Percentiles rank a stretch among this genome's conserved stretches.
Evolutionary conservation across 1,284 basidiomycete genomes (phyloP).

Genomic region (Malassezia furfur): DNA sequence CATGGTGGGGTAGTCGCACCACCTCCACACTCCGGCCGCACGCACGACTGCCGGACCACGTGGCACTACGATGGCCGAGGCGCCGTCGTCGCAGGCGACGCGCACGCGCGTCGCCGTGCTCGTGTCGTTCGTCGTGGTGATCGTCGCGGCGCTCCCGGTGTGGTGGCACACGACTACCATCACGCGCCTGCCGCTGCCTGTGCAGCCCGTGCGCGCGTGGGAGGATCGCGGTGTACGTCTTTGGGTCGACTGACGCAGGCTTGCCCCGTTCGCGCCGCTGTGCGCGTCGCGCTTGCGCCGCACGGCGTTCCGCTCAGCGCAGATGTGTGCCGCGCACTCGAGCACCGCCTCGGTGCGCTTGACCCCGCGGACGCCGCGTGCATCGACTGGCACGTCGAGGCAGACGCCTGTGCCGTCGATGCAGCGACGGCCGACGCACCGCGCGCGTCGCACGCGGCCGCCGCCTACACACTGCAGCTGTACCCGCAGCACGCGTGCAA

Average conservation of each 20-base stretch:
- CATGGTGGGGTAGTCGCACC: not conserved
- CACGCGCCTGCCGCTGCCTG: constrained; percentile 29
- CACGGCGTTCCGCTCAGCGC: no score
- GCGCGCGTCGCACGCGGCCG: not conserved
- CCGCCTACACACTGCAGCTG: not conserved
- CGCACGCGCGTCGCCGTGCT: not conserved
- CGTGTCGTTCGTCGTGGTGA: constrained; percentile 3
- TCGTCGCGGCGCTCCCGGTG: constrained; percentile 25
- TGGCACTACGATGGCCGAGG: constrained; percentile 1
- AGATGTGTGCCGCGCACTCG: no score
- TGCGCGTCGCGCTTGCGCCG: not conserved
- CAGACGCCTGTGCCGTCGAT: not conserved
- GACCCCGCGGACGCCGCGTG: not conserved
- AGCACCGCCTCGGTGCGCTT: no score
- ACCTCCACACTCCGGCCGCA: not conserved
- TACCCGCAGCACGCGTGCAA: not conserved
- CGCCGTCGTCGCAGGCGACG: constrained; percentile 8
- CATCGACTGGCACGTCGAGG: not conserved
- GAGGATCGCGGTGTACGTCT: constrained; percentile 10
- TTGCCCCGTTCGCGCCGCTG: not conserved
- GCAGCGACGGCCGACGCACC: not conserved
- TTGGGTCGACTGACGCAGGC: not conserved
- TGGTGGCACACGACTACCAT: constrained; percentile 39
- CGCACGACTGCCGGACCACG: not conserved
- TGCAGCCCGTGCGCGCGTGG: constrained; percentile 17